A percentile compares a stretch with the other conserved stretches of the same genome.
These are phyloP conservation scores for Thyridium curvatum DNA, from an alignment of 2,329 filamentous ascomycete genomes.

Conservation along the genomic window DNA sequence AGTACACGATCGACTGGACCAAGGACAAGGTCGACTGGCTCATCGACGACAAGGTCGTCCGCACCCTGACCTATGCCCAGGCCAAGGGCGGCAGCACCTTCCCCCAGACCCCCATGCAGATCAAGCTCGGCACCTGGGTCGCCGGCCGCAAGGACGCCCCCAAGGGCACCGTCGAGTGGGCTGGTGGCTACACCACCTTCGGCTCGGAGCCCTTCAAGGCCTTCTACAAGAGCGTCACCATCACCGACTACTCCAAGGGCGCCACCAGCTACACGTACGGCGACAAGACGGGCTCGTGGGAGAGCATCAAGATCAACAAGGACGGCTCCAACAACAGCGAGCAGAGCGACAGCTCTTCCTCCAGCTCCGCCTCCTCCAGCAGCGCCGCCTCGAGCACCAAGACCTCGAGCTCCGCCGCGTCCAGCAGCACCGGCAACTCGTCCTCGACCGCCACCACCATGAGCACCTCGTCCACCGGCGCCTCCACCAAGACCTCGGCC, in stretches of 20 bases:
- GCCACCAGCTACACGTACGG: constrained; percentile 47
- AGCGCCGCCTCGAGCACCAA: constrained; percentile 14
- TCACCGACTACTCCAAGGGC: constrained; percentile 44
- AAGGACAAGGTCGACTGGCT: constrained; percentile 50
- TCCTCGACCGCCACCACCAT: constrained; percentile 19
- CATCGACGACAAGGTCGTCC: constrained; percentile 43
- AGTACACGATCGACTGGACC: constrained; percentile 65
- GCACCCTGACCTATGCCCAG: constrained; percentile 38
- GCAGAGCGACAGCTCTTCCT: constrained; percentile 6
- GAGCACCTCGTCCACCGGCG: constrained; percentile 1
- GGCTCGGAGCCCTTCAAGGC: constrained; percentile 43
- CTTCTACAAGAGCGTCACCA: constrained; percentile 50
- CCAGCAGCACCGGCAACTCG: constrained; percentile 14
- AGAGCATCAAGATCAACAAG: constrained; percentile 45
- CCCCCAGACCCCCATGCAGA: constrained; percentile 64
- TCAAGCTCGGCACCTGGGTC: constrained; percentile 56
- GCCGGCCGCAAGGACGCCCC: constrained; percentile 39
- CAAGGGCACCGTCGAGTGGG: constrained; percentile 60
- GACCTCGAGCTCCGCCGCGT: constrained; percentile 16
- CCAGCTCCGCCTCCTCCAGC: constrained; percentile 9
- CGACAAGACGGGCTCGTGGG: constrained; percentile 40
- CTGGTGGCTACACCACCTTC: constrained; percentile 53
- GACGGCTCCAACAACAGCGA: constrained; percentile 14
- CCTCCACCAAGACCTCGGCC: constrained; percentile 4
- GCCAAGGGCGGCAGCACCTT: constrained; percentile 48